Base-by-base conservation (phyloP, 2,329 filamentous ascomycete genomes). In the Annulohypoxylon truncatum region DNA sequence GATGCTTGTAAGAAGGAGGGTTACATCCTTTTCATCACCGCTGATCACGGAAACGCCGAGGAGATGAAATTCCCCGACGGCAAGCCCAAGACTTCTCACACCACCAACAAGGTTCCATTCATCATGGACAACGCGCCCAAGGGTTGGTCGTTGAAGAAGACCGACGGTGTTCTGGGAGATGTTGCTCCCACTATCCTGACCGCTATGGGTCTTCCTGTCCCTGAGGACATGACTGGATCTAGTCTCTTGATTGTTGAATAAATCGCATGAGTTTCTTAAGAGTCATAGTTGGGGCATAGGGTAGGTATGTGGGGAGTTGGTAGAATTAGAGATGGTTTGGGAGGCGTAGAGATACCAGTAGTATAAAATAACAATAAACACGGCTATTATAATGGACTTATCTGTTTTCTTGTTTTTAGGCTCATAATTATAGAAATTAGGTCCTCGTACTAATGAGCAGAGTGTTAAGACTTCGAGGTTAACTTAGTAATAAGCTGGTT, bases 21-120 rank as follows among this genome's bases (percentile, higher is more conserved):
- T 69, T 99, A 99, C 79, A 85, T 96, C 63, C 89, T 99, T 46
- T 98, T 98, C 84, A 91, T 99, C 80, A 99, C 96, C 4, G 87
- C 95, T 28, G 96, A 99, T 80, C 96, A 99, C 82, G 96, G 94
- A 76, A 99, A 99, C 77, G 96, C 96, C 61, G 96, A 99, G 84
- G 96, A 99, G 85, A 99, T 99, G 96, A 91, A 98, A 82, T 98
- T 94, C 78, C 84, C 92, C 73, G 92, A 97, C 79, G 94, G 94
- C 79, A 97, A 93, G 78, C 96, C 96, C 74, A 99, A 99, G 89
- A 99, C 96, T 7, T 95, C 92, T 54, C 96, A 99, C 85, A 99
- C 96, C 47, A 94, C 92, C 72, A 99, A 99, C 87, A 96, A 96
- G 81, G 96, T 99, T 56, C 96, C 96, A 8, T 95, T 99, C 78